Conservation (phyloP, 306 rosid genomes). For the Quercus variabilis region DNA sequence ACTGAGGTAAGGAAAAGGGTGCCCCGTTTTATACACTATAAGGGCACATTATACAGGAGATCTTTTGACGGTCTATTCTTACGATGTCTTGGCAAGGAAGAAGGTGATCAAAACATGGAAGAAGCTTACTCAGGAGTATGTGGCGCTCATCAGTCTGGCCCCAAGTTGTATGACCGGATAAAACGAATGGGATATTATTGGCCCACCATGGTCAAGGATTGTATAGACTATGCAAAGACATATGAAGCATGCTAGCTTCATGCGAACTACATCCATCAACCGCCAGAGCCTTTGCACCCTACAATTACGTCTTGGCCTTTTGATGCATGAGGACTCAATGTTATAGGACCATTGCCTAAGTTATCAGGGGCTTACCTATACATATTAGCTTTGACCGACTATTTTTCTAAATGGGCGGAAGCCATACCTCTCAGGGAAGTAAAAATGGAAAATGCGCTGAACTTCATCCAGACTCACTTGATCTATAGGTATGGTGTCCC, state of each 20-base stretch:
- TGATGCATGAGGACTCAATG: not conserved
- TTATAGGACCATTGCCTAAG: not conserved
- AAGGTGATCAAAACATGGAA: too few relatives aligned
- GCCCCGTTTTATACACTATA: too few relatives aligned
- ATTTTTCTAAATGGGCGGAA: not conserved
- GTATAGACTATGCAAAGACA: not conserved
- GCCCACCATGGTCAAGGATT: not conserved
- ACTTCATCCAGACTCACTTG: not conserved
- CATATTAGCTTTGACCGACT: not conserved
- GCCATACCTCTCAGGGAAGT: not conserved
- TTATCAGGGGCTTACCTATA: not conserved
- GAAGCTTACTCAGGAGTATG: too few relatives aligned
- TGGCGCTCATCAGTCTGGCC: too few relatives aligned
- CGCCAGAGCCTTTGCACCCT: not conserved
- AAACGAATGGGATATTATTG: not conserved
- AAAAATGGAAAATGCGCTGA: not conserved
- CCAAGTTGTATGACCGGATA: not conserved
- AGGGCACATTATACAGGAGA: not conserved
- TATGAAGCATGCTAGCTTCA: not conserved
- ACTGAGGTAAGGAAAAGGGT: too few relatives aligned
- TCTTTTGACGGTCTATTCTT: not conserved
- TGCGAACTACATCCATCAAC: not conserved
- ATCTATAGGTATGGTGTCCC: not conserved
- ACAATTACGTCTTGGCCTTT: not conserved
- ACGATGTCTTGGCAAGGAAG: too few relatives aligned